Conservation (phyloP, 495 filamentous ascomycete species). For the Neurospora sp. region DNA sequence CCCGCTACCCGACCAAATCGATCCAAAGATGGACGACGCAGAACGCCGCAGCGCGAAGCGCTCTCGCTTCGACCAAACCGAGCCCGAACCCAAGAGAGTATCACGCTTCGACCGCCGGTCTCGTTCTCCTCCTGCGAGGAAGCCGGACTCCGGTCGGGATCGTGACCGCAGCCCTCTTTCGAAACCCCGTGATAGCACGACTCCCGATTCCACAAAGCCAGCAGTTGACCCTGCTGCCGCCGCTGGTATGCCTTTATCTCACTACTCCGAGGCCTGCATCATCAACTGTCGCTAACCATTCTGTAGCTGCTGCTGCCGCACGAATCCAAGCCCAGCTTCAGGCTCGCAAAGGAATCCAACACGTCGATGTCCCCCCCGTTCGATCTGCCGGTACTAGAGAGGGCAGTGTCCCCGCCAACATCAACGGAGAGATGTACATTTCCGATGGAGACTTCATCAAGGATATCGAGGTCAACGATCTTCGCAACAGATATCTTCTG, state of each 20-base stretch:
- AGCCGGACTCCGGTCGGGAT: slow-evolving; percentile 49
- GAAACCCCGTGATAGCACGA: slow-evolving; percentile 44
- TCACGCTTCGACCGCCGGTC: slow-evolving; percentile 82
- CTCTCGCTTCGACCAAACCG: slow-evolving; percentile 85
- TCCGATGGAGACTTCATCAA: slow-evolving; percentile 95
- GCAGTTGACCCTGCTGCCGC: slow-evolving; percentile 69
- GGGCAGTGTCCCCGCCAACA: slow-evolving; percentile 26
- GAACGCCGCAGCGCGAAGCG: slow-evolving; percentile 66
- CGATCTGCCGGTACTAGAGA: slow-evolving; percentile 28
- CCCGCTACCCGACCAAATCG: neutral
- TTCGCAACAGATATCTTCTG: slow-evolving; percentile 93
- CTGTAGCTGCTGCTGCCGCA: slow-evolving; percentile 76
- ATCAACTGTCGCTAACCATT: slow-evolving; percentile 9
- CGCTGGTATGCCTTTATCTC: slow-evolving; percentile 49
- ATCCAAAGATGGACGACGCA: slow-evolving; percentile 59
- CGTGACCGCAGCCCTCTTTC: slow-evolving; percentile 74
- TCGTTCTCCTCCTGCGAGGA: slow-evolving; percentile 61
- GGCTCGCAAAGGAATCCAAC: slow-evolving; percentile 86
- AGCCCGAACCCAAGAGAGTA: slow-evolving; percentile 58
- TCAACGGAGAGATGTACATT: slow-evolving; percentile 83
- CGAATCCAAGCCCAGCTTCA: slow-evolving; percentile 89
- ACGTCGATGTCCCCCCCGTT: slow-evolving; percentile 88
- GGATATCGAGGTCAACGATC: slow-evolving; percentile 96
- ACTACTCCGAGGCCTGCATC: neutral
- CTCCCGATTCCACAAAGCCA: slow-evolving; percentile 24